phyloP scores from a whole-genome alignment of 768 basidiomycete genomes.

The Epithele typhae region DNA sequence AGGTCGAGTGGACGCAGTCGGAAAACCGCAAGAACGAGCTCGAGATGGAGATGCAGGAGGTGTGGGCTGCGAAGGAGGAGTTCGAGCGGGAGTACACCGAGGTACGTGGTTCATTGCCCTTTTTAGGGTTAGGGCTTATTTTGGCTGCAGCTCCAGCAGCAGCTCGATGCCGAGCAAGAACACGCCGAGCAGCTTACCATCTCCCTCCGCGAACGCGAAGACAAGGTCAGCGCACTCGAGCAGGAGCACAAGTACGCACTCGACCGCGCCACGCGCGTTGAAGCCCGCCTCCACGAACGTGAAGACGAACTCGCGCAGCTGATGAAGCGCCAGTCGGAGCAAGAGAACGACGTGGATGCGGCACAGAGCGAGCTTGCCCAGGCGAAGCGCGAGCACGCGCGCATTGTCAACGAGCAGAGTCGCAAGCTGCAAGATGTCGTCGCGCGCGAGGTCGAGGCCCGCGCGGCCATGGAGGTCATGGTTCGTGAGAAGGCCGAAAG shows the following conservation, averaged over 20 bases:
- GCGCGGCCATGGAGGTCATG: conserved; percentile 43
- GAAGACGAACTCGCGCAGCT: conserved; percentile 51
- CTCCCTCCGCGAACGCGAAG: conserved; percentile 50
- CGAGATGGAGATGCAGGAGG: conserved; percentile 51
- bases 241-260: conserved; percentile 52
- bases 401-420: conserved; percentile 43
- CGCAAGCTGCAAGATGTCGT: conserved; percentile 43
- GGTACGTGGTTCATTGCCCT: conserved; percentile 30
- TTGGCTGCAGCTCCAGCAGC: conserved; percentile 44
- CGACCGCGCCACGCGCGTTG: conserved; percentile 49
- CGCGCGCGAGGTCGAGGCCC: conserved; percentile 42
- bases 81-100: conserved; percentile 53
- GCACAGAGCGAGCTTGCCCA: conserved; percentile 52
- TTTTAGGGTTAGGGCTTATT: background rate
- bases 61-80: conserved; percentile 46
- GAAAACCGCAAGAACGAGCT: conserved; percentile 54
- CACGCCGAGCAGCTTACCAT: conserved; percentile 43
- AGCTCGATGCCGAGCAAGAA: conserved; percentile 50
- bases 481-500: conserved; percentile 51
- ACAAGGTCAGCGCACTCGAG: conserved; percentile 45
- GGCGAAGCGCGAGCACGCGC: conserved; percentile 52
- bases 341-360: conserved; percentile 48
- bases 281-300: conserved; percentile 53
- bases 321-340: conserved; percentile 40
- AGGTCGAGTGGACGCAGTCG: conserved; percentile 50